Conservation (phyloP, 768 basidiomycete genomes). For the Russula griseocarnosa region DNA sequence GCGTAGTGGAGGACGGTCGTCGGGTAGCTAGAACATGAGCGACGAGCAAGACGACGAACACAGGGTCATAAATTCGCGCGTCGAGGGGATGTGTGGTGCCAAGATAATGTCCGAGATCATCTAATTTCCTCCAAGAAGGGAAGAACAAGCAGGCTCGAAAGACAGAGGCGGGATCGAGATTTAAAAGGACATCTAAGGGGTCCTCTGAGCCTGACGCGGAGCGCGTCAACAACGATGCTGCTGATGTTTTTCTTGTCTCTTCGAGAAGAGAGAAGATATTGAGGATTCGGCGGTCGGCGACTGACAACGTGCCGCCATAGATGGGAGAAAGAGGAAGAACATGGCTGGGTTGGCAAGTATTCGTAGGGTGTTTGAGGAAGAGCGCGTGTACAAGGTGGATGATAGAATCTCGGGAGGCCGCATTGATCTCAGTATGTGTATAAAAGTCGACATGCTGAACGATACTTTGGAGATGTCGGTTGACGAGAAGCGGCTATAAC, state of each 20-base stretch:
- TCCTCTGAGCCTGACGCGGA: constrained; percentile 47
- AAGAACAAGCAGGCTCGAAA: constrained; percentile 70
- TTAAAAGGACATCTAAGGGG: constrained; percentile 62
- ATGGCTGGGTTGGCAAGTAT: constrained; percentile 83
- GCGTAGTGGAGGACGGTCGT: constrained; percentile 53
- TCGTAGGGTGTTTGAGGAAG: constrained; percentile 72
- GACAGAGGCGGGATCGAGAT: constrained; percentile 62
- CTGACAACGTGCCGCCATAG: constrained; percentile 70
- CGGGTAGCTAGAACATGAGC: constrained; percentile 59
- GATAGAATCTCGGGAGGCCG: constrained; percentile 43
- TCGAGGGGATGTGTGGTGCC: constrained; percentile 34
- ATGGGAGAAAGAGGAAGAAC: constrained; percentile 70
- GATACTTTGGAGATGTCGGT: constrained; percentile 70
- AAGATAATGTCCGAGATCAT: constrained; percentile 35
- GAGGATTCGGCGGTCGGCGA: constrained; percentile 61
- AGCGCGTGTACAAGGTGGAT: constrained; percentile 57
- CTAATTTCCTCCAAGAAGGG: constrained; percentile 58
- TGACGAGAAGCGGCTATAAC: constrained; percentile 61
- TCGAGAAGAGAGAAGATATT: constrained; percentile 80
- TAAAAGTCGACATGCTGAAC: constrained; percentile 66
- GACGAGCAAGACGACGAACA: constrained; percentile 67
- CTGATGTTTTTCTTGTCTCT: constrained; percentile 57
- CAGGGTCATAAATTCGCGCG: constrained; percentile 67
- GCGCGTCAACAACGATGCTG: constrained; percentile 54
- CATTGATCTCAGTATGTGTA: constrained; percentile 38